Evolutionary conservation across 2,329 filamentous ascomycete genomes (phyloP).

Genomic region (Pyrenochaeta sp.): DNA sequence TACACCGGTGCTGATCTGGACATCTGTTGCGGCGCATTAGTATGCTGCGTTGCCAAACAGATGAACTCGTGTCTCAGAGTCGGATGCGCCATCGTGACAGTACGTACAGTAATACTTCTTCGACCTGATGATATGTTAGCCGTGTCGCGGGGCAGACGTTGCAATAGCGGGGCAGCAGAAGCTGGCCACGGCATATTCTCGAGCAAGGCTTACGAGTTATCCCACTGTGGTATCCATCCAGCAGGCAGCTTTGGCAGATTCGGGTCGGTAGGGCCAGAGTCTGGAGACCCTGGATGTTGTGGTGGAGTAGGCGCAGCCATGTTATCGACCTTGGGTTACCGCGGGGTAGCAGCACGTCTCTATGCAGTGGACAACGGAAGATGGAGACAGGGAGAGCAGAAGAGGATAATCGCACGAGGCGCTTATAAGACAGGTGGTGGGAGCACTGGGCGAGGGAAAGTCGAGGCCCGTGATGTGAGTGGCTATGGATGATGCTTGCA

Average conservation of each 20-base stretch:
- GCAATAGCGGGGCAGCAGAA: slow-evolving; percentile 23
- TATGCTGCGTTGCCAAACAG: slow-evolving; percentile 2
- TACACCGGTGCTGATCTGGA: slow-evolving; percentile 74
- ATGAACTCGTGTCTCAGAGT: not conserved
- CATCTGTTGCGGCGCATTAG: slow-evolving; percentile 49
- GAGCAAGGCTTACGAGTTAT: slow-evolving; percentile 43
- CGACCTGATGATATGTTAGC: slow-evolving; percentile 41
- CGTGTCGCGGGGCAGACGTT: slow-evolving; percentile 11
- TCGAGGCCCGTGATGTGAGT: slow-evolving; percentile 29
- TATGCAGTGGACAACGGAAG: not conserved
- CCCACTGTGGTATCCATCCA: slow-evolving; percentile 53
- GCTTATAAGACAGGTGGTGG: slow-evolving; percentile 30
- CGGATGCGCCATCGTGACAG: not conserved
- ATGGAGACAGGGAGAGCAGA: not conserved
- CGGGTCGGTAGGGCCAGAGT: slow-evolving; percentile 51
- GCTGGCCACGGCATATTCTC: not conserved
- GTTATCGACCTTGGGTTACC: slow-evolving; percentile 14
- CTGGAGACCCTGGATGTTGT: slow-evolving; percentile 47
- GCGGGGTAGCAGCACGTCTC: slow-evolving; percentile 5
- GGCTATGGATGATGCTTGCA: slow-evolving; percentile 14
- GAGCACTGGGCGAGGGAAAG: slow-evolving; percentile 24
- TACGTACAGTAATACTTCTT: slow-evolving; percentile 52
- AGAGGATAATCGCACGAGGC: slow-evolving; percentile 20
- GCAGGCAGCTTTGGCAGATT: slow-evolving; percentile 49
- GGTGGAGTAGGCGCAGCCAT: slow-evolving; percentile 50